Conservation (phyloP, 2,329 filamentous ascomycete genomes). For the Didymella glomerata region DNA sequence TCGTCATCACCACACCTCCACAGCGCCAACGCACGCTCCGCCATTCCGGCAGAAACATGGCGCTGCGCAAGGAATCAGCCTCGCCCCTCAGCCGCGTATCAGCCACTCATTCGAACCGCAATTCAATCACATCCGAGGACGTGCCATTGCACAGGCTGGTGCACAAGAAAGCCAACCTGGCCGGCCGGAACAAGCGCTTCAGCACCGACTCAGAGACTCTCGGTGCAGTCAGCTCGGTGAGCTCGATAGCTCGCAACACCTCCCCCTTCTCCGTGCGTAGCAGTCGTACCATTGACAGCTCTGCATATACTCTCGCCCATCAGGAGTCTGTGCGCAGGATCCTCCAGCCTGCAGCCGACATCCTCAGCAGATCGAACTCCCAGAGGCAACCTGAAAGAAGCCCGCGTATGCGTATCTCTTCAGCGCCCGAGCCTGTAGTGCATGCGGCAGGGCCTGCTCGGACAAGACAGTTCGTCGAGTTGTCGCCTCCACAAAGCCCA, state of each 20-base stretch:
- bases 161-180: slow-evolving; percentile 61
- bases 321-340: slow-evolving; percentile 44
- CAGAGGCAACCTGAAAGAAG: slow-evolving; percentile 26
- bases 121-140: slow-evolving; percentile 55
- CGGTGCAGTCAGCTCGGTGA: slow-evolving; percentile 16
- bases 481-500: slow-evolving; percentile 36
- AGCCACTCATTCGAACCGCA: slow-evolving; percentile 54
- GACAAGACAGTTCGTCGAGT: slow-evolving; percentile 32
- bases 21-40: slow-evolving; percentile 58
- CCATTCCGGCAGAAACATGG: slow-evolving; percentile 63
- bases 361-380: slow-evolving; percentile 43
- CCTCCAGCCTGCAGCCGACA: slow-evolving; percentile 48
- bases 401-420: slow-evolving; percentile 45
- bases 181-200: slow-evolving; percentile 51
- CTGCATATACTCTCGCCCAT: slow-evolving; percentile 42
- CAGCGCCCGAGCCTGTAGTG: slow-evolving; percentile 42
- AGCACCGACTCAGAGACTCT: slow-evolving; percentile 43
- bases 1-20: slow-evolving; percentile 62
- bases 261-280: slow-evolving; percentile 44
- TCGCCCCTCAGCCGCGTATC: slow-evolving; percentile 53
- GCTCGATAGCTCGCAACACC: slow-evolving; percentile 35
- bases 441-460: slow-evolving; percentile 9
- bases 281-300: slow-evolving; percentile 38
- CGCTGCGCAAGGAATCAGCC: slow-evolving; percentile 56
- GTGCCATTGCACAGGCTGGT: slow-evolving; percentile 59